Base-by-base conservation (phyloP, 768 basidiomycete species). In the Dendrothele bispora region DNA sequence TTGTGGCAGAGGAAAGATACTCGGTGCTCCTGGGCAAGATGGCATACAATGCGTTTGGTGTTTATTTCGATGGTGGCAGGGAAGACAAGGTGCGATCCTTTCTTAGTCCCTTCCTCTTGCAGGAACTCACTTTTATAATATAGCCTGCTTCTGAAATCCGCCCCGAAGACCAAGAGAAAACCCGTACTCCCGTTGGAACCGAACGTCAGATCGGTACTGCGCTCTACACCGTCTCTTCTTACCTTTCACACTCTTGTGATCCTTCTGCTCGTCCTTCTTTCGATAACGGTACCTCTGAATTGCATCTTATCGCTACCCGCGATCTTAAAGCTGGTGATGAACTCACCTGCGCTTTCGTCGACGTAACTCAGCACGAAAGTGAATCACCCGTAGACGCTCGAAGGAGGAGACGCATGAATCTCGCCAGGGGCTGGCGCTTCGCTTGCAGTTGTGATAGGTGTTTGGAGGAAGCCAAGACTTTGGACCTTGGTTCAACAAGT, bases 391-490 rank as follows among this genome's bases (percentile, higher is more conserved):
- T 67, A 3, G 82, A 84, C 24, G 80, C 82, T 43, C 74, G 86
- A 46, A 72, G 80, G 47, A 74, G 86, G 36, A 72, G 90, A 53
- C 77, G 91, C 26, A 72, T 74, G 55, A 87, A 90, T 69, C 76
- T 93, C 29, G 88, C 79, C 20, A 76, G 86, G 35, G 90, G 91
- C 27, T 93, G 91, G 91, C 73, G 77, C 48, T 91, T 92, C 61
- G 81, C 86, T 10, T 93, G 91, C 59, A 64, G 69, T 41, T 93
- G 91, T 61, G 64, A 72, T 45, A 77, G 80, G 36, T 92, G 91
- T 60, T 59, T 64, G 29, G 70, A 67, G 45, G 90, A 92, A 62
- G 75, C 62, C 5, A 61, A 68, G 42, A n/a, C n/a, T n/a, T n/a
- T n/a, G n/a, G 60, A 63, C 29, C 59, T 71, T 58, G 60, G 61